These are phyloP conservation scores for Mycocentrospora acerina DNA, from an alignment of 2,329 filamentous ascomycete genomes.

Conservation along the genomic window DNA sequence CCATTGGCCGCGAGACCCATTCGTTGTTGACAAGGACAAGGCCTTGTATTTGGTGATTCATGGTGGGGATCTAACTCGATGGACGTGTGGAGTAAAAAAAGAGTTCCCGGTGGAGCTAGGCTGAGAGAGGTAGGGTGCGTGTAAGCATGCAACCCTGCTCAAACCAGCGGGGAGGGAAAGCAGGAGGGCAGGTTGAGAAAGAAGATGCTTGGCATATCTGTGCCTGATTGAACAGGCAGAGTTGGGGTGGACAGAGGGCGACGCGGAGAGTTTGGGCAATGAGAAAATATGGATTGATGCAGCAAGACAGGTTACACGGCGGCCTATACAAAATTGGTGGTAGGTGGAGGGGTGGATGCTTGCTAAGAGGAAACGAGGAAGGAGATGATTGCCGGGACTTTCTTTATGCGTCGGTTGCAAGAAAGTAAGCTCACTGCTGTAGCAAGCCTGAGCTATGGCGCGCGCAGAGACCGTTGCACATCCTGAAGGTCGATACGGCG, in stretches of 20 bases:
- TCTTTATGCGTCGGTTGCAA: neutral
- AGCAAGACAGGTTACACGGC: conserved; percentile 10
- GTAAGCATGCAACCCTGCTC: conserved; percentile 6
- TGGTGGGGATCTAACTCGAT: conserved; percentile 8
- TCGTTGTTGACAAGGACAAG: conserved; percentile 33
- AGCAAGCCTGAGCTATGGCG: too few species aligned
- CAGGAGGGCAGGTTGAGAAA: conserved; percentile 8
- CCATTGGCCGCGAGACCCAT: conserved; percentile 37
- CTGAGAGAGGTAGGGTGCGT: conserved; percentile 1
- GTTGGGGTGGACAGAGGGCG: conserved; percentile 9
- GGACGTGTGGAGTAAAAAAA: neutral
- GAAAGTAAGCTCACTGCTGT: neutral
- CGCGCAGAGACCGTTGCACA: too few species aligned
- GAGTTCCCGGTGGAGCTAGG: conserved; percentile 6
- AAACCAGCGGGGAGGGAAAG: conserved; percentile 6
- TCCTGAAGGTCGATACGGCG: too few species aligned
- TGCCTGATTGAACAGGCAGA: conserved; percentile 14
- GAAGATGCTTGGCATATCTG: conserved; percentile 17
- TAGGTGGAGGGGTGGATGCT: conserved; percentile 6
- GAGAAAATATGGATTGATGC: conserved; percentile 13
- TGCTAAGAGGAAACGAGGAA: neutral
- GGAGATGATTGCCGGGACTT: neutral
- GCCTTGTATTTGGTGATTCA: conserved; percentile 33
- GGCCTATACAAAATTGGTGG: conserved; percentile 12
- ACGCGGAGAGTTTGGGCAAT: conserved; percentile 7